Evolutionary conservation across 2,329 filamentous ascomycete genomes (phyloP).

Genomic region (Colletotrichum sp.): DNA sequence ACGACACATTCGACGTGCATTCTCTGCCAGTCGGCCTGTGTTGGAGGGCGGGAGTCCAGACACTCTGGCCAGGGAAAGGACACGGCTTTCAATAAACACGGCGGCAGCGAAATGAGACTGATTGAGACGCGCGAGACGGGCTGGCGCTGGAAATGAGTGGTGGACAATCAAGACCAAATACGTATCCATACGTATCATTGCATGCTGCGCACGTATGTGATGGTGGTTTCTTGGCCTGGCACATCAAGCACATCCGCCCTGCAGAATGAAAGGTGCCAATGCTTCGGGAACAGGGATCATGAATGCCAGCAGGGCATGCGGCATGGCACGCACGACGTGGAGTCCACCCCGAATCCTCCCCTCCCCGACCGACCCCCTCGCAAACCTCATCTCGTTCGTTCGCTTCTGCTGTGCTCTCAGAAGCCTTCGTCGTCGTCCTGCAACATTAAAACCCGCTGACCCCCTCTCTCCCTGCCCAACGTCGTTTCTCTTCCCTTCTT

Average conservation of each 20-base stretch:
- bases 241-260: conserved; percentile 1
- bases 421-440: conserved; percentile 15
- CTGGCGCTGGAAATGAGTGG: conserved; percentile 1
- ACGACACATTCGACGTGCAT: background rate
- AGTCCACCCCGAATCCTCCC: conserved; percentile 19
- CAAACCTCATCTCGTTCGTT: conserved; percentile 19
- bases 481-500: conserved; percentile 34
- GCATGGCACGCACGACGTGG: conserved; percentile 11
- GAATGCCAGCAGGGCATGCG: conserved; percentile 1
- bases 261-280: conserved; percentile 13
- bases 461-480: conserved; percentile 43
- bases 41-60: background rate
- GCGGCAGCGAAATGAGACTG: conserved; percentile 8
- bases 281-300: conserved; percentile 10
- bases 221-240: conserved; percentile 4
- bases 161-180: background rate
- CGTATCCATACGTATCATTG: background rate
- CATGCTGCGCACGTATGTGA: background rate
- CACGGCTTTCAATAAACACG: background rate
- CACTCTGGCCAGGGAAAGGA: background rate
- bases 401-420: background rate
- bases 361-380: background rate
- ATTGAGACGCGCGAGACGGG: background rate
- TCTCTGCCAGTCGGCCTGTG: background rate
- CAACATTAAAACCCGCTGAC: conserved; percentile 43